Conservation (phyloP, 805 yeast genomes). For the Metschnikowia cerradonensis region DNA sequence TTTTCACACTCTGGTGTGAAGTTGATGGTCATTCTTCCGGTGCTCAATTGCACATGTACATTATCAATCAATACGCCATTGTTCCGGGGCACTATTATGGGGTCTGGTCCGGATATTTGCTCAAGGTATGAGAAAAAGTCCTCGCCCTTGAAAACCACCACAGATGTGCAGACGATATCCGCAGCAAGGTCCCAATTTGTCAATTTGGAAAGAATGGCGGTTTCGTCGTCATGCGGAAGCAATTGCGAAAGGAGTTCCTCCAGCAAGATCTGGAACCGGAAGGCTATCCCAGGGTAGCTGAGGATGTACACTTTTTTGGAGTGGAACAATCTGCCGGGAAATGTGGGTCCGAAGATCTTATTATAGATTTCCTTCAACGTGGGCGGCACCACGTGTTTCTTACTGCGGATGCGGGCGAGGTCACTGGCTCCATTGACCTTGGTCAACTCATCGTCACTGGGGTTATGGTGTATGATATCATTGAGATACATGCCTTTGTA, state of each 20-base stretch:
- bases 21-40: slow-evolving; percentile 23
- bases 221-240: slow-evolving; percentile 17
- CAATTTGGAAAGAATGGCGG: slow-evolving; percentile 23
- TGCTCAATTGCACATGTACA: slow-evolving; percentile 16
- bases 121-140: slow-evolving; percentile 29
- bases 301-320: slow-evolving; percentile 35
- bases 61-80: slow-evolving; percentile 7
- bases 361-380: slow-evolving; percentile 47
- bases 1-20: slow-evolving; percentile 9
- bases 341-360: slow-evolving; percentile 59
- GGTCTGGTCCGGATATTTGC: slow-evolving; percentile 1
- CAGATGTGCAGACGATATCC: slow-evolving; percentile 35
- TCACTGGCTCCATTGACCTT: not conserved
- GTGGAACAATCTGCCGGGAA: slow-evolving; percentile 43
- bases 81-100: not conserved
- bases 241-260: slow-evolving; percentile 17
- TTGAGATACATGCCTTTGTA: slow-evolving; percentile 34
- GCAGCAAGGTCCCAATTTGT: slow-evolving; percentile 29
- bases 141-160: slow-evolving; percentile 39
- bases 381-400: slow-evolving; percentile 17
- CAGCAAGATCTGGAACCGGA: slow-evolving; percentile 37
- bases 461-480: slow-evolving; percentile 19
- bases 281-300: slow-evolving; percentile 55
- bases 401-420: slow-evolving; percentile 1
- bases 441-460: slow-evolving; percentile 13